Percentiles rank a stretch among this genome's conserved stretches.
Conservation (phyloP, 2,329 filamentous ascomycete species). For the Nemania diffusa region DNA sequence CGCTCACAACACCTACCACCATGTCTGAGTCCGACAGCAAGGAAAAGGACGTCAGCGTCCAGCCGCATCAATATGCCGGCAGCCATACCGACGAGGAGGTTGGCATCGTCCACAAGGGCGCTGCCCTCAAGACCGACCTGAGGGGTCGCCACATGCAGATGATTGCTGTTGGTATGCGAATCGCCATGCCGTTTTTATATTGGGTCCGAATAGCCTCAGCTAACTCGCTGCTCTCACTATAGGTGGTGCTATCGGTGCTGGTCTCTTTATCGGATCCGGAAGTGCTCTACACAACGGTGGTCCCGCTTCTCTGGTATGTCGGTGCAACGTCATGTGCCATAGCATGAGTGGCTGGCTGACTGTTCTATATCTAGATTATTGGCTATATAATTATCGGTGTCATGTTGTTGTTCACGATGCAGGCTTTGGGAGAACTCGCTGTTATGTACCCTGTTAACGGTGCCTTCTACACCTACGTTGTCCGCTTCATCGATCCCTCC, state of each 20-base stretch:
- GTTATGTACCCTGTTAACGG: conserved; percentile 70
- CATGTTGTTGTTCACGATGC: conserved; percentile 68
- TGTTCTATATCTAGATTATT: conserved; percentile 49
- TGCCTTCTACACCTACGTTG: conserved; percentile 70
- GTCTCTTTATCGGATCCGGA: conserved; percentile 77
- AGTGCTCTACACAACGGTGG: conserved; percentile 69
- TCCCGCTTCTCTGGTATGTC: conserved; percentile 58
- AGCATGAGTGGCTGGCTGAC: conserved; percentile 18
- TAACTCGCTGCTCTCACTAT: conserved; percentile 9
- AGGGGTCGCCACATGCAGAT: conserved; percentile 58
- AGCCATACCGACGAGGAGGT: conserved; percentile 51
- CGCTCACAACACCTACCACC: conserved; percentile 10
- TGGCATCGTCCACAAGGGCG: conserved; percentile 49
- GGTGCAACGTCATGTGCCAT: neutral
- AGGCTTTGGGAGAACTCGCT: conserved; percentile 69
- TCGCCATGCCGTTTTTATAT: neutral
- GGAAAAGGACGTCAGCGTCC: conserved; percentile 41
- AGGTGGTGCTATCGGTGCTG: conserved; percentile 61
- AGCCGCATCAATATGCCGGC: conserved; percentile 35
- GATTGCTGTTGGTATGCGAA: conserved; percentile 56
- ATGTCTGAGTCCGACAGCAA: conserved; percentile 44
- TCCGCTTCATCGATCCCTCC: conserved; percentile 69
- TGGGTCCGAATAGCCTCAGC: neutral
- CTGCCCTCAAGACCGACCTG: conserved; percentile 51
- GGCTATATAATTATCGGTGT: conserved; percentile 66